Conservation (phyloP, 2,329 filamentous ascomycete species). For the Alternaria brassicae region DNA sequence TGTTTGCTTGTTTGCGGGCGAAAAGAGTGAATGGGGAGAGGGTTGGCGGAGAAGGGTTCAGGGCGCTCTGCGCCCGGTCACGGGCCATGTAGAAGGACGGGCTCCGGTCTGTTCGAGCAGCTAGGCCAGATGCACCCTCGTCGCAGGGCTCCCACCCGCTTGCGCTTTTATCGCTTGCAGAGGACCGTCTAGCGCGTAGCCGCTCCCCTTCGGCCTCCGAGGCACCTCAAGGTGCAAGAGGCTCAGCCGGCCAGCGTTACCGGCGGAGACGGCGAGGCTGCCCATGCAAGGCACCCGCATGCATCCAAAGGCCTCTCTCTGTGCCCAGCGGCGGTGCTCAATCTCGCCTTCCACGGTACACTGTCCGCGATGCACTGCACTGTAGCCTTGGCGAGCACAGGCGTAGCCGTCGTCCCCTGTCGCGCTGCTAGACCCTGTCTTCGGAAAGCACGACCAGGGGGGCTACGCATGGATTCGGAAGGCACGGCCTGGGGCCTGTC, state of each 20-base stretch:
- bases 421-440: constrained; percentile 15
- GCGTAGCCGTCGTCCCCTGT: constrained; percentile 7
- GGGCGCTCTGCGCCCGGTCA: constrained; percentile 12
- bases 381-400: too few species aligned
- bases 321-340: not conserved
- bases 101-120: constrained; percentile 13
- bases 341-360: not conserved
- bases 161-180: constrained; percentile 33
- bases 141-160: constrained; percentile 27
- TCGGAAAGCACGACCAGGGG: constrained; percentile 21
- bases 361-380: not conserved
- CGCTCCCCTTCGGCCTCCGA: constrained; percentile 21
- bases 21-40: constrained; percentile 13
- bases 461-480: constrained; percentile 28
- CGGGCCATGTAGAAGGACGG: constrained; percentile 18
- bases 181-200: constrained; percentile 25
- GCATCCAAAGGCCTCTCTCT: not conserved
- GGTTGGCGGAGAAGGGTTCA: constrained; percentile 16
- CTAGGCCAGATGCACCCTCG: constrained; percentile 29
- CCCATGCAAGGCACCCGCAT: constrained; percentile 20
- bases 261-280: constrained; percentile 2
- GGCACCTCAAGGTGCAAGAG: constrained; percentile 3
- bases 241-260: not conserved
- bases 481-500: constrained; percentile 21
- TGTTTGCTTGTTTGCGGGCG: constrained; percentile 11